Evolutionary conservation across 768 basidiomycete genomes (phyloP).

Genomic region (Panaeolus papilionaceus): DNA sequence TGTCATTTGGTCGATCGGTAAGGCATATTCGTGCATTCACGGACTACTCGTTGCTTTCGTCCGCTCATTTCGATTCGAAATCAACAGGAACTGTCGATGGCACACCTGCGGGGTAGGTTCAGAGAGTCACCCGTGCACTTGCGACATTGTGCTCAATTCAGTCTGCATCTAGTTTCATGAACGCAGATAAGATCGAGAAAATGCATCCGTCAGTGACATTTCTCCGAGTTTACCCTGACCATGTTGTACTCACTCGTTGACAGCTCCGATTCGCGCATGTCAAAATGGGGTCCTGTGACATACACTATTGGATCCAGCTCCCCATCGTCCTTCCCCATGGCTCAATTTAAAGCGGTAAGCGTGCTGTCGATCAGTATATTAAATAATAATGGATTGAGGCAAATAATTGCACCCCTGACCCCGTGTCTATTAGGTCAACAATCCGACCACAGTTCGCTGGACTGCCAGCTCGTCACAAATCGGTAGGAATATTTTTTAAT

Average conservation of each 20-base stretch:
- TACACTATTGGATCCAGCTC: constrained; percentile 49
- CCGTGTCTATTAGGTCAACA: constrained; percentile 40
- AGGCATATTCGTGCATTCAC: not conserved
- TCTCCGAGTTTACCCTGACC: not conserved
- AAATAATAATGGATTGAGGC: not conserved
- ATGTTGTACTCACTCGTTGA: constrained; percentile 6
- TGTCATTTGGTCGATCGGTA: constrained; percentile 52
- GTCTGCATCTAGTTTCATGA: constrained; percentile 43
- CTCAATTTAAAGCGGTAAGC: constrained; percentile 49
- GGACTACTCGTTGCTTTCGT: not conserved
- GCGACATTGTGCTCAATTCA: not conserved
- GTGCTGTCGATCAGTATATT: constrained; percentile 7
- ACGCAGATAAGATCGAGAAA: constrained; percentile 55
- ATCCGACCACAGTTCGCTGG: constrained; percentile 50
- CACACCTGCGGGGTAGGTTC: constrained; percentile 45
- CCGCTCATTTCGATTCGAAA: constrained; percentile 4
- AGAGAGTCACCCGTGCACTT: not conserved
- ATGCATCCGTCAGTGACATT: constrained; percentile 50
- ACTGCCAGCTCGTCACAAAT: constrained; percentile 49
- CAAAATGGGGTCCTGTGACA: constrained; percentile 51
- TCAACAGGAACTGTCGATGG: constrained; percentile 49
- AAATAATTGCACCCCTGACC: constrained; percentile 14
- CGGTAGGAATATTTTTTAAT: constrained; percentile 27
- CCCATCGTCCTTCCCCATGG: constrained; percentile 53
- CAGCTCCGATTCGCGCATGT: constrained; percentile 53